Evolutionary conservation across 1,284 basidiomycete genomes (phyloP).

Genomic region (Heterobasidion irregulare): DNA sequence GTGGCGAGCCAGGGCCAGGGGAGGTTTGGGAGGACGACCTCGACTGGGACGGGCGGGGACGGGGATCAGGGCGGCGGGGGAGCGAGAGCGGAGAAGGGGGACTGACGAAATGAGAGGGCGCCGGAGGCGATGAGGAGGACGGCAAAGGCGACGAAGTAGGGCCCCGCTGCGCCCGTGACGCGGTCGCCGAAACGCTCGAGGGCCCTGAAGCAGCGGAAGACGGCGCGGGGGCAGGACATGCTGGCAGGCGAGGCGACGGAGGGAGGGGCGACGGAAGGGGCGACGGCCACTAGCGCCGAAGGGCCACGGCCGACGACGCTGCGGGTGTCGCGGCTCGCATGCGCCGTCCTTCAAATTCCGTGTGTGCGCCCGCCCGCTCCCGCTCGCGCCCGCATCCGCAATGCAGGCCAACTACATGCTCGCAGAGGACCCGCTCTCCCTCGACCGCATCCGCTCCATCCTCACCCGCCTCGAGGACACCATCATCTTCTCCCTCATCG

Average conservation of each 20-base stretch:
- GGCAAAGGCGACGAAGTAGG: conserved; percentile 80
- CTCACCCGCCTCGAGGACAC: conserved; percentile 93
- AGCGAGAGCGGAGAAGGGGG: neutral
- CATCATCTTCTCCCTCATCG: conserved; percentile 95
- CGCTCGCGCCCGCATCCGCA: too few relatives aligned
- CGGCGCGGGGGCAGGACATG: conserved; percentile 45
- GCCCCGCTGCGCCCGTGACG: conserved; percentile 85
- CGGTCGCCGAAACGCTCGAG: conserved; percentile 74
- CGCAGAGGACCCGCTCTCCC: conserved; percentile 69
- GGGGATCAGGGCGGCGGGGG: neutral
- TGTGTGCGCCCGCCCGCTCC: too few relatives aligned
- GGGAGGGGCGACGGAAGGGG: too few relatives aligned
- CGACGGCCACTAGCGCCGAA: neutral
- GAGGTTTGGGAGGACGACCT: conserved; percentile 56
- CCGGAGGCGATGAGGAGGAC: conserved; percentile 64
- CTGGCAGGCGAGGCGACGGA: neutral
- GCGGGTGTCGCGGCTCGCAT: too few relatives aligned
- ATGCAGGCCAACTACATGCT: conserved; percentile 72
- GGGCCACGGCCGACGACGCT: neutral
- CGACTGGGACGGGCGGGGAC: conserved; percentile 41
- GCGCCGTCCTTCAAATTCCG: neutral
- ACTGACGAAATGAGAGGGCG: conserved; percentile 77
- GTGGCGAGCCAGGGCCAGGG: conserved; percentile 46
- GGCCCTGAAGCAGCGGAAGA: conserved; percentile 82
- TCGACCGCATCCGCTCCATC: conserved; percentile 82